Conservation (phyloP, 2,329 filamentous ascomycete genomes). For the Fusarium annulatum region DNA sequence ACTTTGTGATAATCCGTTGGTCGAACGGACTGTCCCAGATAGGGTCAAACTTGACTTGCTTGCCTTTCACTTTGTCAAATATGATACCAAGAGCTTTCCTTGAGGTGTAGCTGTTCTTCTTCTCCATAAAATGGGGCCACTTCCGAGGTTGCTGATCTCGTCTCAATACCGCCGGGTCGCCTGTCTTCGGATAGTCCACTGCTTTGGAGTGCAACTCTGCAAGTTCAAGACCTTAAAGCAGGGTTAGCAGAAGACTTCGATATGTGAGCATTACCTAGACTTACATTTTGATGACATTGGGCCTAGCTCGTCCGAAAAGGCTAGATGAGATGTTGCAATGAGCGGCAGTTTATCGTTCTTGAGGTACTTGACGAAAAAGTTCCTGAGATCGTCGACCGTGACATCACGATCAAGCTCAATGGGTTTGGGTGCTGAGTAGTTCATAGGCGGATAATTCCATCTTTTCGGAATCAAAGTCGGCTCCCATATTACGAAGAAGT, state of each 20-base stretch:
- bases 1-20: constrained; percentile 74
- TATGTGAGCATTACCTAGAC: constrained; percentile 38
- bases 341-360: constrained; percentile 84
- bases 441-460: constrained; percentile 83
- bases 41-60: constrained; percentile 74
- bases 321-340: constrained; percentile 87
- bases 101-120: constrained; percentile 72
- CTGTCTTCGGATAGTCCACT: constrained; percentile 95
- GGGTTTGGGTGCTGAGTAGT: constrained; percentile 72
- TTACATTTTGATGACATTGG: constrained; percentile 76
- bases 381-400: constrained; percentile 76
- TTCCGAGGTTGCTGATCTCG: constrained; percentile 66
- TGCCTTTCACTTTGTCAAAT: constrained; percentile 75
- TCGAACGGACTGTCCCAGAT: constrained; percentile 82
- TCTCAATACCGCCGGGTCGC: constrained; percentile 77
- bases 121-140: constrained; percentile 93
- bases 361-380: constrained; percentile 93
- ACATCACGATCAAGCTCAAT: constrained; percentile 70
- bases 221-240: constrained; percentile 68
- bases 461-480: constrained; percentile 72
- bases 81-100: constrained; percentile 79
- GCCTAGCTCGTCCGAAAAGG: constrained; percentile 76
- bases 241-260: background rate
- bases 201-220: constrained; percentile 88
- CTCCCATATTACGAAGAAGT: constrained; percentile 96